phyloP scores from a whole-genome alignment of 2,329 filamentous ascomycete genomes.

The Exophiala dermatitidis region DNA sequence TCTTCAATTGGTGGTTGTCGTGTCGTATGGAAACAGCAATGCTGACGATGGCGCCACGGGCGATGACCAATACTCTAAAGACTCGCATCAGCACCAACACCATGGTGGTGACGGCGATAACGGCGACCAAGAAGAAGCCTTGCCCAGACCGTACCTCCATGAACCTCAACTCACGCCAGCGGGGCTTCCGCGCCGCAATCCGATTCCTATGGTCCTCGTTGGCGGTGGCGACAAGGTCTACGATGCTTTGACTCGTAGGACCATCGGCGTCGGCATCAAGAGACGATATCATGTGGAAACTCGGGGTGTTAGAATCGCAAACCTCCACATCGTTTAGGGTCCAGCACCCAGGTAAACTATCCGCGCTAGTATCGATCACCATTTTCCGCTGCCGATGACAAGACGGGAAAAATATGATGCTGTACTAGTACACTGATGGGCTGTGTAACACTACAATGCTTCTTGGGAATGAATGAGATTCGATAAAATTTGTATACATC shows the following conservation, averaged over 20 bases:
- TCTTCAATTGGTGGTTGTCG: slow-evolving; percentile 74
- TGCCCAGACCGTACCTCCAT: slow-evolving; percentile 66
- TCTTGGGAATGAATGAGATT: too few species aligned
- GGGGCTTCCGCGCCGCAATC: slow-evolving; percentile 62
- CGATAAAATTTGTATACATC: too few species aligned
- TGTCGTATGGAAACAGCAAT: slow-evolving; percentile 52
- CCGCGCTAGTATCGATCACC: too few species aligned
- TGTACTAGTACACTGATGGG: too few species aligned
- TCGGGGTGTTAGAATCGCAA: slow-evolving; percentile 69
- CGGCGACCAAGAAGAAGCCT: slow-evolving; percentile 31
- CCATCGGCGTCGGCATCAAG: slow-evolving; percentile 65
- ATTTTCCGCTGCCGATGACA: too few species aligned
- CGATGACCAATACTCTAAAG: background rate
- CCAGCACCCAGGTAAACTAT: too few species aligned
- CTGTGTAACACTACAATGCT: too few species aligned
- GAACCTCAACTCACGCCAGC: slow-evolving; percentile 62
- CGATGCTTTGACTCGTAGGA: slow-evolving; percentile 50
- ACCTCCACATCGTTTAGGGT: slow-evolving; percentile 59
- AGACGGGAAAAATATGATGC: too few species aligned
- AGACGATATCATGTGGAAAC: slow-evolving; percentile 74
- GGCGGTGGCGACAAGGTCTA: slow-evolving; percentile 62
- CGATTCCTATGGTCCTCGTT: slow-evolving; percentile 77
- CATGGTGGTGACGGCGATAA: slow-evolving; percentile 4
- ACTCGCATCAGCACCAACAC: too few species aligned
- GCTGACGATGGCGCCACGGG: slow-evolving; percentile 30